Percentiles rank a stretch among this genome's conserved stretches.
phyloP scores from a whole-genome alignment of 2,329 filamentous ascomycete genomes.

The Colletotrichum graminicola region DNA sequence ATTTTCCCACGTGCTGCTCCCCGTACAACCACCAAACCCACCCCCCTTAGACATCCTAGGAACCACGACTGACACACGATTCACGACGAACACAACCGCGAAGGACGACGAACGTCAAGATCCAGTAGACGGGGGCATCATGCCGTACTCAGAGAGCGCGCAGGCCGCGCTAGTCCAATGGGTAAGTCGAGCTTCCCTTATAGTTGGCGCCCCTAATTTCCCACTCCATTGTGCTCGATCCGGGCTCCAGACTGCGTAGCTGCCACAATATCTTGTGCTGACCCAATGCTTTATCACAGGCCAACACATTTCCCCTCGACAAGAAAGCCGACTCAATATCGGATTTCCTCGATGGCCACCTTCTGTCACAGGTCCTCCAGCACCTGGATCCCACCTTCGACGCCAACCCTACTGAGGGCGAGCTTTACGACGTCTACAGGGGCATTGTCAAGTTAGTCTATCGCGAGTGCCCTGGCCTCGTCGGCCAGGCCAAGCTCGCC shows the following conservation, averaged over 20 bases:
- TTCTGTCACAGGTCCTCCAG: constrained; percentile 68
- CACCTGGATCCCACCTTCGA: constrained; percentile 70
- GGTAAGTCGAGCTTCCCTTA: constrained; percentile 52
- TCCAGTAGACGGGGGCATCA: constrained; percentile 43
- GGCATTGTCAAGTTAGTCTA: constrained; percentile 68
- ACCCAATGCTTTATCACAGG: constrained; percentile 25
- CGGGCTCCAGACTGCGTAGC: constrained; percentile 39
- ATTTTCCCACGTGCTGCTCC: constrained; percentile 34
- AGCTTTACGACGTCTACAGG: constrained; percentile 65
- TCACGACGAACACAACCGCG: constrained; percentile 17
- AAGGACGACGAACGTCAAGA: constrained; percentile 18
- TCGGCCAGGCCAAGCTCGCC: constrained; percentile 64
- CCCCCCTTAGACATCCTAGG: background rate
- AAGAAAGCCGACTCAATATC: constrained; percentile 62
- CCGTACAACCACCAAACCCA: constrained; percentile 10
- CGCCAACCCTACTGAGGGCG: constrained; percentile 34
- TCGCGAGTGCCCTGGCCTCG: constrained; percentile 63
- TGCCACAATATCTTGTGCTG: constrained; percentile 33
- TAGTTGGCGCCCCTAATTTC: constrained; percentile 7
- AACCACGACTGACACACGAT: constrained; percentile 3
- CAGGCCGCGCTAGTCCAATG: constrained; percentile 69
- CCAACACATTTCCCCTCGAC: constrained; percentile 59
- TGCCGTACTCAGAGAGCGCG: constrained; percentile 59
- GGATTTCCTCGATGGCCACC: constrained; percentile 65
- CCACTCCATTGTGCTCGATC: constrained; percentile 2